Percentiles rank a stretch among this genome's conserved stretches.
phyloP scores from a whole-genome alignment of 129 eudicot genomes.

The Saposhnikovia divaricata region DNA sequence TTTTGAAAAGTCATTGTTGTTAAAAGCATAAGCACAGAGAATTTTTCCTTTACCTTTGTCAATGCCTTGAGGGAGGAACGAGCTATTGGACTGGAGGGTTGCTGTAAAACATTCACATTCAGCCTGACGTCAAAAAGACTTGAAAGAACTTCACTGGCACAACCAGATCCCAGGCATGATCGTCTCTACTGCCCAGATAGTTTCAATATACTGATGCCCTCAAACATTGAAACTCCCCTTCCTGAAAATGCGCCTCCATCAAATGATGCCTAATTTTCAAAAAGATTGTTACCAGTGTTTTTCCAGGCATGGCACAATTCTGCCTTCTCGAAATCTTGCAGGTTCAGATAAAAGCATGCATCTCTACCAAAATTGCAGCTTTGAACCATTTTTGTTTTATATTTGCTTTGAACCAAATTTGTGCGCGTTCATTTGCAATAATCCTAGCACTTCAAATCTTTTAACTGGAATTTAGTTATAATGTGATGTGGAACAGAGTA shows the following conservation, averaged over 20 bases:
- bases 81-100: no score
- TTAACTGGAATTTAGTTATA: no score
- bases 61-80: no score
- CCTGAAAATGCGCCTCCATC: slow-evolving; percentile 33
- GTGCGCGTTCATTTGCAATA: no score
- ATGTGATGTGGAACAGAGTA: no score
- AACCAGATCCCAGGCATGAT: slow-evolving; percentile 91
- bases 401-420: neutral
- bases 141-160: slow-evolving; percentile 99
- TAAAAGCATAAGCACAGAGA: no score
- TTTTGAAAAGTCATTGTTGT: no score
- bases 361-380: neutral
- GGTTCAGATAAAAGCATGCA: neutral
- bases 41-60: no score
- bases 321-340: neutral
- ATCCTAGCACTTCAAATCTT: no score
- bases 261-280: slow-evolving; percentile 15
- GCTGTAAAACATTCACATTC: no score
- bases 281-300: neutral
- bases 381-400: neutral
- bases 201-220: slow-evolving; percentile 81
- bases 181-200: slow-evolving; percentile 90
- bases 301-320: neutral
- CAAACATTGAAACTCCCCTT: slow-evolving; percentile 64
- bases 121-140: slow-evolving; percentile 53